Evolutionary conservation across 331 rosid genomes (phyloP).

Genomic region (Malus hybrid): DNA sequence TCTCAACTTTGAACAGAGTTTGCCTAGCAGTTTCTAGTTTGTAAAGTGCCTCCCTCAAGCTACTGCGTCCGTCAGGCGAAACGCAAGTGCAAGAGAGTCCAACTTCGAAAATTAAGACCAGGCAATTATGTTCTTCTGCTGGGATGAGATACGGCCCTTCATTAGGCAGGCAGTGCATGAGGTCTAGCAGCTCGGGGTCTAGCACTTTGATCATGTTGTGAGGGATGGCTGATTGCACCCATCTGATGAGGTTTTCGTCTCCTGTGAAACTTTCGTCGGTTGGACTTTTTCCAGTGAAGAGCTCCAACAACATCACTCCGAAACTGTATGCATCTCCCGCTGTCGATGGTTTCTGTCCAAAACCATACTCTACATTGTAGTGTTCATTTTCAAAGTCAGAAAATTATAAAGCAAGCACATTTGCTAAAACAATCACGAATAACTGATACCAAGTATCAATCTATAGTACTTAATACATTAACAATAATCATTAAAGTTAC

Average conservation of each 20-base stretch:
- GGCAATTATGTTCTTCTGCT: constrained; percentile 12
- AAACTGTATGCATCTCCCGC: constrained; percentile 70
- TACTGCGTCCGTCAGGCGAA: constrained; percentile 37
- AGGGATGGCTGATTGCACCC: constrained; percentile 43
- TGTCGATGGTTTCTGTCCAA: constrained; percentile 48
- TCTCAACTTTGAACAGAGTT: constrained; percentile 13
- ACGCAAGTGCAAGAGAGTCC: constrained; percentile 48
- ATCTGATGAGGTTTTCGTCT: constrained; percentile 38
- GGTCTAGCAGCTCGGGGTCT: constrained; percentile 31
- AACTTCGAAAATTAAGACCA: constrained; percentile 31
- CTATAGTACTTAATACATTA: not conserved
- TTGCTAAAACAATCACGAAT: not conserved
- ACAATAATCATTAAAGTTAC: not conserved
- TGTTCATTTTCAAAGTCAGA: not conserved
- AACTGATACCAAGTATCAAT: not conserved
- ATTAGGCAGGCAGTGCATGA: not conserved
- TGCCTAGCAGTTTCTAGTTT: constrained; percentile 32
- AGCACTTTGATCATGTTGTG: constrained; percentile 25
- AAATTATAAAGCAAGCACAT: not conserved
- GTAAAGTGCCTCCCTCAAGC: constrained; percentile 35
- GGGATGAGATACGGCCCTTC: constrained; percentile 15
- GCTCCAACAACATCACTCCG: constrained; percentile 50
- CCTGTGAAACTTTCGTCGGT: constrained; percentile 46
- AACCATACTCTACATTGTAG: constrained; percentile 50
- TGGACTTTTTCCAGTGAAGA: constrained; percentile 55